Percentiles rank a stretch among this genome's conserved stretches.
Conservation (phyloP, 768 basidiomycete genomes). For the Candolleomyces eurysporus region DNA sequence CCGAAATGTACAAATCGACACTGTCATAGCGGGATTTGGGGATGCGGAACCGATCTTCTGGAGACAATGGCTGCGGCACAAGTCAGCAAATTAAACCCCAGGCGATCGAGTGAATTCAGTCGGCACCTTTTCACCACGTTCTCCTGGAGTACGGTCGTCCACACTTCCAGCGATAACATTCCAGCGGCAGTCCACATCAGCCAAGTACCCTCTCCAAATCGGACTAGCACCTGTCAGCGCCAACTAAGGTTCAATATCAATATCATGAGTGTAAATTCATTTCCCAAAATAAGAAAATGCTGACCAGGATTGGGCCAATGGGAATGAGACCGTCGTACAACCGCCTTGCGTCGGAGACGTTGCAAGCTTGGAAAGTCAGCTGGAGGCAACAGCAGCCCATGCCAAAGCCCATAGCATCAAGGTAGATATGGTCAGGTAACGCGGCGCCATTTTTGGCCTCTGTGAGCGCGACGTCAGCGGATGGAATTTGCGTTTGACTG, state of each 20-base stretch:
- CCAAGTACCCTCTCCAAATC: slow-evolving; percentile 89
- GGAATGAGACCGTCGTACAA: slow-evolving; percentile 98
- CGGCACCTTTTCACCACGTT: slow-evolving; percentile 79
- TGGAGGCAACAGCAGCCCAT: slow-evolving; percentile 99
- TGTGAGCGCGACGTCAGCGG: slow-evolving; percentile 22
- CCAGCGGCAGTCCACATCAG: slow-evolving; percentile 98
- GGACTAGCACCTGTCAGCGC: slow-evolving; percentile 95
- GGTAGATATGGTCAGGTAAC: slow-evolving; percentile 86
- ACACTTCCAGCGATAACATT: slow-evolving; percentile 99
- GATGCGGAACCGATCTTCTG: slow-evolving; percentile 73
- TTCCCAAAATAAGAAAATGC: slow-evolving; percentile 17
- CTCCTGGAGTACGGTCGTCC: slow-evolving; percentile 94
- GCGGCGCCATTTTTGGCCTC: slow-evolving; percentile 92
- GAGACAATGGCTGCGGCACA: slow-evolving; percentile 54
- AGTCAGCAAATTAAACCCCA: slow-evolving; percentile 4
- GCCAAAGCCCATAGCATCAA: slow-evolving; percentile 99
- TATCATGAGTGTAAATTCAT: not conserved
- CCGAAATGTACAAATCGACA: slow-evolving; percentile 91
- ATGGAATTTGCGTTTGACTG: not conserved
- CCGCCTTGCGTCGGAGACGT: slow-evolving; percentile 85
- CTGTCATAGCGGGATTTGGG: slow-evolving; percentile 98
- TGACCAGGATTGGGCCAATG: slow-evolving; percentile 90
- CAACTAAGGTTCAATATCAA: slow-evolving; percentile 47
- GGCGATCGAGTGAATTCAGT: not conserved
- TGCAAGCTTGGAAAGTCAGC: slow-evolving; percentile 96